Base-by-base conservation (phyloP, 257 asterid species). In the Plantago ovata region DNA sequence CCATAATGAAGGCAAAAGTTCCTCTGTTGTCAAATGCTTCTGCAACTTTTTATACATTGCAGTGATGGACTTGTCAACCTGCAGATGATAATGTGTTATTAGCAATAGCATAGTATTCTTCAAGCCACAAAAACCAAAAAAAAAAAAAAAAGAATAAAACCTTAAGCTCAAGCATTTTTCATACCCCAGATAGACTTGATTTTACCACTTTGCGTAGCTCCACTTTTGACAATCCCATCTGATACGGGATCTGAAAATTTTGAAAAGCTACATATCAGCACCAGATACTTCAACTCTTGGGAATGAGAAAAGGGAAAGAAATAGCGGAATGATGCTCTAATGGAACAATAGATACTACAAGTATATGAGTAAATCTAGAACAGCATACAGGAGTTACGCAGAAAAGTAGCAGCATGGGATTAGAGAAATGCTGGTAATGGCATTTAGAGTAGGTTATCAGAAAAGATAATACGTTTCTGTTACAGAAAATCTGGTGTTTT, bases 1-100 rank as follows among this genome's bases (percentile, higher is more conserved):
- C 97, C 99, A 93, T 48, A 93, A 58, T 39, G 99, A 89, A 76
- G 99, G 97, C 84, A 89, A 62, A 61, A 93, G 78, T 74, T 93
- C 99, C 75, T 93, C 99, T 0, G 91, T 75, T 10, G 95, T 76
- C 70, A 89, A 61, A 69, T 86, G 82, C 85, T 79, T 93, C 77
- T 89, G 99, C 71, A 93, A 58, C 64, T 82, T 93, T 77, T 89
- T 93, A 61, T 86, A 86, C 99, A 93, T 93, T 53, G 82, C 66
- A 57, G 56, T 58, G 60, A 93, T 81, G 62, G 92, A 75, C 77
- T 86, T 93, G 77, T 93, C 99, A 67, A 93, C 96, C 98, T 93
- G 59, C 32, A 73, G 50, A 23, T 20, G 43, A 22, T 64, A 44
- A 61, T 1, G 45, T 22, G 24, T 43, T n/a, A 21, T 68, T 43